phyloP scores from a whole-genome alignment of 768 basidiomycete species.

The Collybia sordida region DNA sequence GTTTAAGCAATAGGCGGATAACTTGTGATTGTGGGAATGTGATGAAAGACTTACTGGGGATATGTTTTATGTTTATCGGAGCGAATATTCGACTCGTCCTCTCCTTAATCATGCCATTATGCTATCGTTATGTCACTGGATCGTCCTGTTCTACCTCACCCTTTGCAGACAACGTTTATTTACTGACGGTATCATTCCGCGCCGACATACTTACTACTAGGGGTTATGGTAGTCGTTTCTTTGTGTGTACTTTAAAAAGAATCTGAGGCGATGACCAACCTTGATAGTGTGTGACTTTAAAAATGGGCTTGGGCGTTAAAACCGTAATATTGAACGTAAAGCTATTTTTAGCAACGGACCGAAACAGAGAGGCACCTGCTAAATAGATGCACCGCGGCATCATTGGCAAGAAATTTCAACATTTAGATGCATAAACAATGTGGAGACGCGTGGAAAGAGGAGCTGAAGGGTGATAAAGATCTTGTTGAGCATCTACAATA shows the following conservation, averaged over 20 bases:
- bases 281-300: slow-evolving; percentile 9
- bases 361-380: too few relatives aligned
- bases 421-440: slow-evolving; percentile 54
- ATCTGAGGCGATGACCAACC: slow-evolving; percentile 58
- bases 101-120: slow-evolving; percentile 41
- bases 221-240: slow-evolving; percentile 56
- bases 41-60: neutral
- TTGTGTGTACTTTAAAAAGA: slow-evolving; percentile 49
- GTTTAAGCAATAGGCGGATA: slow-evolving; percentile 39
- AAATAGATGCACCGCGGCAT: too few relatives aligned
- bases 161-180: neutral
- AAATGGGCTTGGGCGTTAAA: too few relatives aligned
- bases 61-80: slow-evolving; percentile 20
- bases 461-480: slow-evolving; percentile 60
- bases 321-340: too few relatives aligned
- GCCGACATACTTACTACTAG: slow-evolving; percentile 21
- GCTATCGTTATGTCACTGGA: slow-evolving; percentile 36
- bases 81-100: slow-evolving; percentile 49
- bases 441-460: slow-evolving; percentile 53
- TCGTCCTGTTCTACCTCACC: slow-evolving; percentile 15
- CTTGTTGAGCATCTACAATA: slow-evolving; percentile 61
- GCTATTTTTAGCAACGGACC: too few relatives aligned
- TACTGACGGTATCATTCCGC: slow-evolving; percentile 29
- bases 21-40: neutral
- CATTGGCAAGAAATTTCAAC: too few relatives aligned